Evolutionary conservation across 345 rosid genomes (phyloP).

Genomic region (Syzygium oleosum): DNA sequence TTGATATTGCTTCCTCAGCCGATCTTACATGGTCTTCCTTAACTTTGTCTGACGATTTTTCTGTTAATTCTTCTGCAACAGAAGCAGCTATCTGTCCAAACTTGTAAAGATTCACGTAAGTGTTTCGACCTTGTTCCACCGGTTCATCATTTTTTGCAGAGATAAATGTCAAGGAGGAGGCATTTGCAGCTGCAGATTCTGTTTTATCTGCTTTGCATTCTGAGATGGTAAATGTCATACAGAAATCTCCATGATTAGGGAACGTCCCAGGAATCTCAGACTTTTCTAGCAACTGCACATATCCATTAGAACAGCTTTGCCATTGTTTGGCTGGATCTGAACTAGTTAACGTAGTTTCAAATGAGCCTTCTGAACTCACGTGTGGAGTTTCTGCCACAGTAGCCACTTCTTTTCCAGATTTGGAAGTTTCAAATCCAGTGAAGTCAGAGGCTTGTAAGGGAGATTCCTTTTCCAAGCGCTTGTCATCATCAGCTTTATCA

Average conservation of each 20-base stretch:
- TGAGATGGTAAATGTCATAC: conserved; percentile 11
- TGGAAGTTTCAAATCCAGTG: conserved; percentile 11
- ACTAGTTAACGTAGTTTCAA: conserved; percentile 7
- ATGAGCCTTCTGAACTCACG: conserved; percentile 26
- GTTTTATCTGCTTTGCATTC: conserved; percentile 14
- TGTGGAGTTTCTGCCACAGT: conserved; percentile 25
- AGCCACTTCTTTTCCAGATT: conserved; percentile 21
- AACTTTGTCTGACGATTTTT: conserved; percentile 36
- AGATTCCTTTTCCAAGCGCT: conserved; percentile 26
- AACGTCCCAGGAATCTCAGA: conserved; percentile 12
- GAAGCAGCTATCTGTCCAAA: conserved; percentile 66
- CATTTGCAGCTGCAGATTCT: conserved; percentile 17
- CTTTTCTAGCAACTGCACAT: conserved; percentile 9
- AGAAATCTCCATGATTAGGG: conserved; percentile 10
- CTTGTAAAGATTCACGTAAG: conserved; percentile 59
- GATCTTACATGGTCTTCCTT: conserved; percentile 26
- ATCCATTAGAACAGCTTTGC: background rate
- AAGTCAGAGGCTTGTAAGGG: conserved; percentile 27
- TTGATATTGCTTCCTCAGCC: conserved; percentile 61
- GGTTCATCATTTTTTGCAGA: conserved; percentile 16
- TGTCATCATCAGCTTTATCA: conserved; percentile 21
- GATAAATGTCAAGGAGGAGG: conserved; percentile 12
- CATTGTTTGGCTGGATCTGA: conserved; percentile 11
- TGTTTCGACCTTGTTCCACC: conserved; percentile 21
- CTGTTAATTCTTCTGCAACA: conserved; percentile 56